Percentiles rank a stretch among this genome's conserved stretches.
Evolutionary conservation across 306 rosid species (phyloP).

Genomic region (Prinsepia uniflora): DNA sequence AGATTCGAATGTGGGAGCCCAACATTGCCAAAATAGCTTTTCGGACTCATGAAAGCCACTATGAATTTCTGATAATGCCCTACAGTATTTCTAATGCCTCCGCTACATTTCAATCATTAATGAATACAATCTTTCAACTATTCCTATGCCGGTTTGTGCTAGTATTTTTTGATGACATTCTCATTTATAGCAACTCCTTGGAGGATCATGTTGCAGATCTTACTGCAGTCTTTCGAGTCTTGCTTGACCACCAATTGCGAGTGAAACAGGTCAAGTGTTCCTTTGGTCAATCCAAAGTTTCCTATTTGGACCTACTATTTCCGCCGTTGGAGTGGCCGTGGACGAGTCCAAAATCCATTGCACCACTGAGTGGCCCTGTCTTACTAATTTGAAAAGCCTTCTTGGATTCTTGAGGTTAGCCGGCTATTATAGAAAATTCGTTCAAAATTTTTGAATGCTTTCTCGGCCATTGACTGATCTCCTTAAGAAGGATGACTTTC

Average conservation of each 20-base stretch:
- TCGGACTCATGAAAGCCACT: too few relatives aligned
- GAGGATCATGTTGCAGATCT: too few relatives aligned
- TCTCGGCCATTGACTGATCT: background rate
- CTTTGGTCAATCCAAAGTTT: background rate
- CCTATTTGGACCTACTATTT: background rate
- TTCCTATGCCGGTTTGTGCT: too few relatives aligned
- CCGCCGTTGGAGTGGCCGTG: background rate
- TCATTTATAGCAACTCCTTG: too few relatives aligned
- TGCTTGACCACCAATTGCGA: too few relatives aligned
- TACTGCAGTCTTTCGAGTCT: too few relatives aligned
- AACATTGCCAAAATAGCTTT: too few relatives aligned
- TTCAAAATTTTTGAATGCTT: background rate
- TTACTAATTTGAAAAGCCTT: background rate
- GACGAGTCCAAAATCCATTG: background rate
- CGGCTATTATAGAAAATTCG: background rate
- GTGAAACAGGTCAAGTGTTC: background rate
- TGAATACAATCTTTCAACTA: too few relatives aligned
- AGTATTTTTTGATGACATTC: background rate
- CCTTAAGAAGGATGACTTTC: background rate
- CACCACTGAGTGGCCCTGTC: background rate
- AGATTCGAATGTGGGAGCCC: too few relatives aligned
- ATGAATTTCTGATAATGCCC: too few relatives aligned
- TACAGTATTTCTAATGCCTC: too few relatives aligned
- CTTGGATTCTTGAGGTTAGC: background rate
- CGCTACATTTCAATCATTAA: too few relatives aligned